Evolutionary conservation across 176 grass and related monocot genomes (phyloP), one percentile per base, ranked within the genome.

Genomic region (Carex parvula): DNA sequence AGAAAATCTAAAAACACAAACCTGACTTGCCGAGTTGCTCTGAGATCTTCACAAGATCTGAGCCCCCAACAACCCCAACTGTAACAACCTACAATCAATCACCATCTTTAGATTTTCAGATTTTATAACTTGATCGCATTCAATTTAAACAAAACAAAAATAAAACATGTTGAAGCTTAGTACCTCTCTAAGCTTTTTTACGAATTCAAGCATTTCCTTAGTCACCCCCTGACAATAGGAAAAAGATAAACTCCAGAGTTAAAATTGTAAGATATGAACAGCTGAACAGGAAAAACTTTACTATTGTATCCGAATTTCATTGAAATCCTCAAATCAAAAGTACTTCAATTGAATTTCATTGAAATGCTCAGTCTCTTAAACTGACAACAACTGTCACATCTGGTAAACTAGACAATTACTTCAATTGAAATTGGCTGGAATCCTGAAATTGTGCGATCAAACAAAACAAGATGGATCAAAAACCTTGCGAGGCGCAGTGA

Each of bases 401-500:
- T 42, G 17, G 35, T 41, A 41, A 5, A 71, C 37, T 46, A 71
- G 21, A 20, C 37, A 71, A 46, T 0, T 20, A 16, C 37, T 44
- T 20, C 37, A 44, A 3, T 46, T 46, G 18, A 71, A 70, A 41
- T 70, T 41, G 4, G 35, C 32, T 16, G 1, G 6, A 70, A 70
- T 5, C 33, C 6, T 70, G 66, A 70, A 42, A 71, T 18, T 11
- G 6, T 9, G 8, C 68, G 44, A 42, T 9, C 78, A 35, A 85
- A 78, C 72, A 13, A 41, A 54, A 83, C 50, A 81, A 2, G 73
- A 57, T 8, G 15, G 4, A 61, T 17, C 8, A 50, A 50, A 75
- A 82, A 97, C 91, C 93, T 99, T 99, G 84, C 93, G 88, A 8
- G 96, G 72, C 15, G 91, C 91, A n/a, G 96, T 99, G 88, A 99